A percentile compares a stretch with the other conserved stretches of the same genome.
phyloP scores from a whole-genome alignment of 1,284 basidiomycete genomes.

The Uromyces viciae-fabae region DNA sequence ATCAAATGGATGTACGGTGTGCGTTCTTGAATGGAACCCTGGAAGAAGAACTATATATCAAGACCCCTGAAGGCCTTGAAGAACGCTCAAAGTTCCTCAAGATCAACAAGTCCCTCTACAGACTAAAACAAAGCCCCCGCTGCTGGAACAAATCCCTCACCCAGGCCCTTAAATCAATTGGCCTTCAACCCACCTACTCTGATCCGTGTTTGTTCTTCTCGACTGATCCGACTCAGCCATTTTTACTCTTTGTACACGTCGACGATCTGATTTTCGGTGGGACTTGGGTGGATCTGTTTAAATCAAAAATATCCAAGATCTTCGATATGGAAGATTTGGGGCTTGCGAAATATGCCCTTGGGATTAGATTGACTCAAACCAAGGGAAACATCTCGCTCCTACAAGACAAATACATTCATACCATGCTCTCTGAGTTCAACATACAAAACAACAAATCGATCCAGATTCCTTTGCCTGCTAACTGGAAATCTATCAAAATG shows the following conservation, averaged over 20 bases:
- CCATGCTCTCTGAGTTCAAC: not conserved
- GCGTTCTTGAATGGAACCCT: not conserved
- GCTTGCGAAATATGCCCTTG: not conserved
- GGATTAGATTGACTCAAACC: not conserved
- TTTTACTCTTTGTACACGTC: constrained; percentile 1
- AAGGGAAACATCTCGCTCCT: not conserved
- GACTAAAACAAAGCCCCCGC: constrained; percentile 15
- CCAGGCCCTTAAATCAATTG: not conserved
- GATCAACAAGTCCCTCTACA: constrained; percentile 6
- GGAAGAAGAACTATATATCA: not conserved
- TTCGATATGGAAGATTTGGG: constrained; percentile 35
- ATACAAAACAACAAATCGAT: not conserved
- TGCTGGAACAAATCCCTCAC: constrained; percentile 25
- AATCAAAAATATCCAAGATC: not conserved
- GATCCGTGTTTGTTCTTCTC: constrained; percentile 16
- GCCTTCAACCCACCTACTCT: not conserved
- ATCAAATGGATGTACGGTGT: constrained; percentile 3
- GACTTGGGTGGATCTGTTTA: not conserved
- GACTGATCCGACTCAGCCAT: not conserved
- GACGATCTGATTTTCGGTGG: constrained; percentile 21
- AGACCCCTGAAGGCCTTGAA: not conserved
- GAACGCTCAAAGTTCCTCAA: not conserved
- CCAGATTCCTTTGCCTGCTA: not conserved
- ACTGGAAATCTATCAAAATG: not conserved
- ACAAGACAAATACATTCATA: constrained; percentile 21